A percentile compares a stretch with the other conserved stretches of the same genome.
Conservation (phyloP, 192 early-diverging fungal genomes). For the Coemansia sp. region DNA sequence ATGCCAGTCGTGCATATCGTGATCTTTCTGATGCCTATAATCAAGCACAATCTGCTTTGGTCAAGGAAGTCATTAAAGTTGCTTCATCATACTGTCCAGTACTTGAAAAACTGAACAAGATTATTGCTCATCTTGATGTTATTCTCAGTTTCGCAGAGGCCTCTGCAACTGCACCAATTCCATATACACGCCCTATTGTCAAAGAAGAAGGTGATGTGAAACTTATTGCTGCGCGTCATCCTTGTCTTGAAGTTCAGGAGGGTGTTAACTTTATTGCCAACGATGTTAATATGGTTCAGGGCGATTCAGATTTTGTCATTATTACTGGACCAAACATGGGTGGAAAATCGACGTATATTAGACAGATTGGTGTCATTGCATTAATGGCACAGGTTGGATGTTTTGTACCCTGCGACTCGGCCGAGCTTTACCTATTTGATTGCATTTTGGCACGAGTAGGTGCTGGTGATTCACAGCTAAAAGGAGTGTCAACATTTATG, state of each 20-base stretch:
- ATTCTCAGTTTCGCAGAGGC: constrained; percentile 87
- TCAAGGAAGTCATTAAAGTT: constrained; percentile 85
- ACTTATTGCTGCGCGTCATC: constrained; percentile 77
- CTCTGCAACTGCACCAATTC: constrained; percentile 75
- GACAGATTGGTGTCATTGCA: constrained; percentile 89
- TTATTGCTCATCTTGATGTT: constrained; percentile 84
- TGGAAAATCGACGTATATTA: constrained; percentile 96
- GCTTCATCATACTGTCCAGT: constrained; percentile 81
- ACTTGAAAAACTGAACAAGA: constrained; percentile 72
- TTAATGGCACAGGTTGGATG: constrained; percentile 94
- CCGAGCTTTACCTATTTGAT: constrained; percentile 75
- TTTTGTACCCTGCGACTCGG: constrained; percentile 86
- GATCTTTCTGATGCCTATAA: constrained; percentile 67
- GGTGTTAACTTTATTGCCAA: constrained; percentile 93
- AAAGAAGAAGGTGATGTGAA: constrained; percentile 64
- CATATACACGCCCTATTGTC: constrained; percentile 73
- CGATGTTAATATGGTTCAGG: constrained; percentile 72
- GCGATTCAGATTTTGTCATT: constrained; percentile 77
- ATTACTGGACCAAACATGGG: constrained; percentile 99
- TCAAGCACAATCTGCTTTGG: constrained; percentile 67
- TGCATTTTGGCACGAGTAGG: constrained; percentile 90
- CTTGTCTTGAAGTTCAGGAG: constrained; percentile 91
- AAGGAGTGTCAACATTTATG: constrained; percentile 96
- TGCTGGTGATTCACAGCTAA: constrained; percentile 89
- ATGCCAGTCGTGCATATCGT: constrained; percentile 61